Evolutionary conservation across 176 grass and related monocot species (phyloP), one percentile per base, ranked within the genome.

Genomic region (Zizania latifolia): DNA sequence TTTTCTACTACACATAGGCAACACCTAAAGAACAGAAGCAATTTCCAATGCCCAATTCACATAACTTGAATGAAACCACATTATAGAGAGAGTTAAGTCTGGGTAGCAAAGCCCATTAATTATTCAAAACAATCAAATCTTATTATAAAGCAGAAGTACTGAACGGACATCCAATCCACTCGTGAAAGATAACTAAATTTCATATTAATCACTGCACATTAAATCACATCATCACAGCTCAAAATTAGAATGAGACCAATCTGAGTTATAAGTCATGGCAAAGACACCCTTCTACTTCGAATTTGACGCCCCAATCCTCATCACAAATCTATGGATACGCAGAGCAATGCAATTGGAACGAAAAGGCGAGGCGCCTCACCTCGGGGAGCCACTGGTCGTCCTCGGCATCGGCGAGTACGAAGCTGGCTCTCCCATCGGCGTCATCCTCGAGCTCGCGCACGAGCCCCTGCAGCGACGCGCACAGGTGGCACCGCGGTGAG

Each of bases 301-400:
- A 54, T 1, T 2, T 7, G 22, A 13, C 41, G 27, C 5, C 22
- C 4, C 59, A 48, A 60, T 37, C n/a, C 2, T 32, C 27, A 24
- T 4, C 4, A 64, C 2, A 13, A 76, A 56, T 55, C 39, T 39
- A 8, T 16, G 10, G 7, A 53, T 17, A 54, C 8, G 15, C 8
- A 19, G 58, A 68, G 28, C 12, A 39, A 50, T 23, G 19, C 65
- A 63, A n/a, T 53, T 5, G 21, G n/a, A 35, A 35, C 4, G 9
- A 58, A 58, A 8, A 50, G 12, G 7, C 14, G 13, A 76, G 37
- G 2, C 3, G 78, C 29, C 72, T 62, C 56, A 98, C 94, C 94
- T 98, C 94, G 14, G 91, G 94, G 48, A 98, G 91, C 94, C 94
- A 98, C 74, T 74, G 87, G 29, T 90, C 94, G 46, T 92, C 92